These are phyloP conservation scores for Akanthomyces uredinophilus DNA, from an alignment of 2,329 filamentous ascomycete species.

Conservation along the genomic window DNA sequence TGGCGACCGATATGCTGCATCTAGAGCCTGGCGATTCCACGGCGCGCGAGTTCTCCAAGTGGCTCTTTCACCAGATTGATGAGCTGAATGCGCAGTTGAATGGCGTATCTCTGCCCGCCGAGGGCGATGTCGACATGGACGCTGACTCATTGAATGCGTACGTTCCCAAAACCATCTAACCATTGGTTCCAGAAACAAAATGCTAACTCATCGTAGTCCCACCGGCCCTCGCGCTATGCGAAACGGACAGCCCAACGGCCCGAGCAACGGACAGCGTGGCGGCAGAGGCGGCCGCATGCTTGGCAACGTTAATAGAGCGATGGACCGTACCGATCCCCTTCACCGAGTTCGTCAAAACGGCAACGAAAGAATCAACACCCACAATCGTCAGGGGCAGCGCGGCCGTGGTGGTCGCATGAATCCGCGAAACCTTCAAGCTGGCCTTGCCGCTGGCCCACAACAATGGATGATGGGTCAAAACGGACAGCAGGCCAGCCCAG, in stretches of 20 bases:
- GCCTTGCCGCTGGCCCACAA: slow-evolving; percentile 35
- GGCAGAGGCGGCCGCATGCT: slow-evolving; percentile 76
- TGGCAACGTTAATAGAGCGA: slow-evolving; percentile 74
- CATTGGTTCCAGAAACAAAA: background rate
- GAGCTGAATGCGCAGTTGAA: slow-evolving; percentile 59
- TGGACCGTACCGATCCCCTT: slow-evolving; percentile 75
- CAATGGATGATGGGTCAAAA: slow-evolving; percentile 43
- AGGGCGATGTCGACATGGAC: slow-evolving; percentile 49
- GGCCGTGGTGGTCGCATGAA: slow-evolving; percentile 47
- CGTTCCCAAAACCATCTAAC: slow-evolving; percentile 27
- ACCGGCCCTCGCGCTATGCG: slow-evolving; percentile 96
- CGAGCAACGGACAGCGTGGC: slow-evolving; percentile 33
- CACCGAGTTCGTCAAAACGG: slow-evolving; percentile 74
- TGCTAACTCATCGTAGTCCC: slow-evolving; percentile 58
- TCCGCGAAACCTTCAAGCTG: slow-evolving; percentile 47
- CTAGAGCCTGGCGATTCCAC: slow-evolving; percentile 77
- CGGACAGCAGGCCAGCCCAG: slow-evolving; percentile 38
- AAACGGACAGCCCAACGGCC: slow-evolving; percentile 56
- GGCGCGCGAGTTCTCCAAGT: slow-evolving; percentile 77
- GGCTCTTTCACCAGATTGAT: slow-evolving; percentile 88
- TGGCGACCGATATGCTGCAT: slow-evolving; percentile 80
- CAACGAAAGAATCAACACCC: slow-evolving; percentile 75
- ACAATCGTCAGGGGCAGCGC: slow-evolving; percentile 57
- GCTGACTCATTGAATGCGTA: slow-evolving; percentile 64
- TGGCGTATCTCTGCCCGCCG: slow-evolving; percentile 32